phyloP scores from a whole-genome alignment of 2,329 filamentous ascomycete species.

The Neocucurbitaria cava region DNA sequence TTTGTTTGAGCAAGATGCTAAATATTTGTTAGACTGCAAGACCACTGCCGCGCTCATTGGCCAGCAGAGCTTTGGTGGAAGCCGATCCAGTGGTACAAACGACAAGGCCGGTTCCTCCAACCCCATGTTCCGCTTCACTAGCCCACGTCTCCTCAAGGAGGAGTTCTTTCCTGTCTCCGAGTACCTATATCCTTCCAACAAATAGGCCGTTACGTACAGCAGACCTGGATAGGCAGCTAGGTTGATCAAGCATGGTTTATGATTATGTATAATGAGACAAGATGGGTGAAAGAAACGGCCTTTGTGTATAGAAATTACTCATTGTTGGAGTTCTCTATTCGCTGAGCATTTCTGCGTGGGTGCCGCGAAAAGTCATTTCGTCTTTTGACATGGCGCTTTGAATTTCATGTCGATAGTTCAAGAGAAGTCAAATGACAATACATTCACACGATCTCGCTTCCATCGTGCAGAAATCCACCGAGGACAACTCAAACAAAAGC shows the following conservation, averaged over 20 bases:
- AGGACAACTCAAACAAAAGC: too few species aligned
- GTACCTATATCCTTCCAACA: slow-evolving; percentile 61
- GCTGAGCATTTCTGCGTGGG: not conserved
- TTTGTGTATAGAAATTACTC: not conserved
- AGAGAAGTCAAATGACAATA: not conserved
- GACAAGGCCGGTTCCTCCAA: slow-evolving; percentile 62
- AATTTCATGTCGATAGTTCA: not conserved
- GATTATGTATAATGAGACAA: not conserved
- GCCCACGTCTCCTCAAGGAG: slow-evolving; percentile 61
- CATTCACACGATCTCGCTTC: too few species aligned
- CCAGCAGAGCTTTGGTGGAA: slow-evolving; percentile 59
- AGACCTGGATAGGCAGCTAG: not conserved
- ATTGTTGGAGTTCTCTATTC: not conserved
- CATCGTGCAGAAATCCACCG: too few species aligned
- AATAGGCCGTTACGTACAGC: not conserved
- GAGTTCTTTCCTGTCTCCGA: slow-evolving; percentile 55
- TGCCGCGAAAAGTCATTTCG: not conserved
- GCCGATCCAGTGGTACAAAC: slow-evolving; percentile 61
- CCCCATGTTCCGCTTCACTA: slow-evolving; percentile 60
- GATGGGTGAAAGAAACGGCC: not conserved
- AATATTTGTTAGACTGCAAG: slow-evolving; percentile 30
- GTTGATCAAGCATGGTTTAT: not conserved
- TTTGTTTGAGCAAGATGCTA: not conserved
- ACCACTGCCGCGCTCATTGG: slow-evolving; percentile 50
- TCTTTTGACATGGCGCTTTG: not conserved